Conservation (phyloP, 192 early-diverging fungal species). For the Gryganskiella cystojenkinii region DNA sequence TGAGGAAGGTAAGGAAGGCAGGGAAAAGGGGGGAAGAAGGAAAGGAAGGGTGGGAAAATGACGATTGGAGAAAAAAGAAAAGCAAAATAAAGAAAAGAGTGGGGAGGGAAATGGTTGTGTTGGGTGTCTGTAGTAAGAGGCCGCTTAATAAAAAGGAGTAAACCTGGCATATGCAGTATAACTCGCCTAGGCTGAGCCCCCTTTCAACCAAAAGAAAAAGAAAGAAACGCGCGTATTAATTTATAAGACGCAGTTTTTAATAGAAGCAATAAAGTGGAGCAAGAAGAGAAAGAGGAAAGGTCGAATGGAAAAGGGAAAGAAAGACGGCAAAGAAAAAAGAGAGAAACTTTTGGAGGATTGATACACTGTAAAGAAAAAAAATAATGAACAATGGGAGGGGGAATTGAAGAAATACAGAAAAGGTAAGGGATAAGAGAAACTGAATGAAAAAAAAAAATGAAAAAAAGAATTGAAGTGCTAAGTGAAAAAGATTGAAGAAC, state of each 20-base stretch:
- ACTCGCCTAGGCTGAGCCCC: too few relatives aligned
- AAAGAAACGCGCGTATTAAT: too few relatives aligned
- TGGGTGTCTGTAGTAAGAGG: too few relatives aligned
- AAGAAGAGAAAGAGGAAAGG: conserved; percentile 6
- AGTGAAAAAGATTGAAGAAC: neutral
- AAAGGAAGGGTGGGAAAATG: neutral
- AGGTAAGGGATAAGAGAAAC: neutral
- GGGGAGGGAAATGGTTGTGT: too few relatives aligned
- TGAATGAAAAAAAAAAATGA: neutral
- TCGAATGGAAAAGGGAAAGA: neutral
- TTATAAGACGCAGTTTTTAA: too few relatives aligned
- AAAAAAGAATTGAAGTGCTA: neutral
- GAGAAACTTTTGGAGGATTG: neutral
- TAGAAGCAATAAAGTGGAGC: too few relatives aligned
- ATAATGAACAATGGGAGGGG: neutral
- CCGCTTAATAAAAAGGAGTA: too few relatives aligned
- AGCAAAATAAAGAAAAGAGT: too few relatives aligned
- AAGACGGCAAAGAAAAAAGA: neutral
- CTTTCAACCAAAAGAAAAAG: too few relatives aligned
- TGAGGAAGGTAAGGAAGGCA: neutral
- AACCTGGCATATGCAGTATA: too few relatives aligned
- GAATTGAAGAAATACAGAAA: neutral
- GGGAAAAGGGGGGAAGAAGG: neutral
- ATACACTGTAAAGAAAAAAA: neutral
- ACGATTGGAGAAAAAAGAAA: neutral